Evolutionary conservation across 129 eudicot genomes (phyloP).

Genomic region (Chrysanthemum seticuspe): DNA sequence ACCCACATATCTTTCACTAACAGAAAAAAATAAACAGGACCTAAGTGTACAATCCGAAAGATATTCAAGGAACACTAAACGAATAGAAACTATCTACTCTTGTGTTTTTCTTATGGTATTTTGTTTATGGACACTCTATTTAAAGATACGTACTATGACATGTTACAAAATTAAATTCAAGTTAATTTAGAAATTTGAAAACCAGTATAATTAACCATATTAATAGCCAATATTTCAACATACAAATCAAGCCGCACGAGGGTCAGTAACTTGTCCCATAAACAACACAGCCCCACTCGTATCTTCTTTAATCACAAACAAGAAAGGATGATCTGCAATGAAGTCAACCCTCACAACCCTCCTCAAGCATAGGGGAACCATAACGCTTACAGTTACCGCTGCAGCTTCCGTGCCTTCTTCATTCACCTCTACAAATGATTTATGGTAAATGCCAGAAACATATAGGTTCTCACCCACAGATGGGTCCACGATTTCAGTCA

Average conservation of each 20-base stretch:
- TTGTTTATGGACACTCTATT: too few species aligned
- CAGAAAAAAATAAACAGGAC: too few species aligned
- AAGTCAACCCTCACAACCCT: slow-evolving; percentile 1
- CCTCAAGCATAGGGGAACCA: neutral
- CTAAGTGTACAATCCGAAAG: too few species aligned
- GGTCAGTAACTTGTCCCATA: slow-evolving; percentile 24
- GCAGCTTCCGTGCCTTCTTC: slow-evolving; percentile 9
- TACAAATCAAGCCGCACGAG: neutral
- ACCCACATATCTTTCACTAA: too few species aligned
- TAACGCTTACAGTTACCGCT: neutral
- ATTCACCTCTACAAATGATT: slow-evolving; percentile 5
- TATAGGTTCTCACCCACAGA: neutral
- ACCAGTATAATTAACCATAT: neutral
- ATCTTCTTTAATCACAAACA: slow-evolving; percentile 22
- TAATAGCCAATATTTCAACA: neutral
- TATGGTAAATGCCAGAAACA: neutral
- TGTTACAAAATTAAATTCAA: too few species aligned
- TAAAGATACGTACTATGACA: neutral
- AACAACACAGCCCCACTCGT: slow-evolving; percentile 5
- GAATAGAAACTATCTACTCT: too few species aligned
- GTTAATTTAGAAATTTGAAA: too few species aligned
- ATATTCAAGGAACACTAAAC: too few species aligned
- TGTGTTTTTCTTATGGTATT: too few species aligned
- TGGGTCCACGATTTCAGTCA: neutral
- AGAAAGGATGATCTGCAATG: slow-evolving; percentile 14